Evolutionary conservation across 495 filamentous ascomycete species (phyloP).

Genomic region (Apodospora peruviana): DNA sequence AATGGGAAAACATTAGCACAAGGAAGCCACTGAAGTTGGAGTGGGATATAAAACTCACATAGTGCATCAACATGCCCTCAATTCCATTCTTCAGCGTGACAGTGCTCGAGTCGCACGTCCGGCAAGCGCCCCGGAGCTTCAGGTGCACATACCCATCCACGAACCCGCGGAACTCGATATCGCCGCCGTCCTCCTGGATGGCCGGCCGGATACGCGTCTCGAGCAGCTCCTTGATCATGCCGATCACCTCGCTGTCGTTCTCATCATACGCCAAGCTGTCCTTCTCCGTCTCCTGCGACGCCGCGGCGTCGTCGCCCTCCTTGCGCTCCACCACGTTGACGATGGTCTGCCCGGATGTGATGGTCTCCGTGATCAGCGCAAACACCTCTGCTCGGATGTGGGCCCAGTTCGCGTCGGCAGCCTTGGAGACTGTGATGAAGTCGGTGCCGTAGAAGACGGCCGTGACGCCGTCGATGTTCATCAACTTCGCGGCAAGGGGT

Average conservation of each 20-base stretch:
- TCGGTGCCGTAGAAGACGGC: slow-evolving; percentile 93
- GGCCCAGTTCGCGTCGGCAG: slow-evolving; percentile 80
- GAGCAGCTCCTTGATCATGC: slow-evolving; percentile 98
- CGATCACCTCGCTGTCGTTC: slow-evolving; percentile 85
- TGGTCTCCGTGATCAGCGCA: slow-evolving; percentile 84
- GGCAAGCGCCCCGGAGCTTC: slow-evolving; percentile 87
- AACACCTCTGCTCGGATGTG: slow-evolving; percentile 95
- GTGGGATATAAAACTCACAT: slow-evolving; percentile 38
- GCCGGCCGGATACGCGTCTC: slow-evolving; percentile 92
- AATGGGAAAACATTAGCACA: no score
- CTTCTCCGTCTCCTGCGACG: slow-evolving; percentile 38
- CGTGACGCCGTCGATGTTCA: slow-evolving; percentile 87
- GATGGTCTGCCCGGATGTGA: slow-evolving; percentile 75
- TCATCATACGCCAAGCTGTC: slow-evolving; percentile 76
- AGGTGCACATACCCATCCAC: slow-evolving; percentile 77
- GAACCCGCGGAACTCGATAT: slow-evolving; percentile 92
- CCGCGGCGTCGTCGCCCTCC: slow-evolving; percentile 26
- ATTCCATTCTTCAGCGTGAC: slow-evolving; percentile 95
- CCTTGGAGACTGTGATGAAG: slow-evolving; percentile 95
- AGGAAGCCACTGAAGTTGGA: no score
- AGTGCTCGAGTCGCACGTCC: slow-evolving; percentile 93
- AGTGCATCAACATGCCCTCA: slow-evolving; percentile 90
- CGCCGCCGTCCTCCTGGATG: slow-evolving; percentile 95
- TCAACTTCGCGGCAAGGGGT: slow-evolving; percentile 81
- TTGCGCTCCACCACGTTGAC: slow-evolving; percentile 66